These are phyloP conservation scores for Allium sativum DNA, from an alignment of 106 monocot species.

Conservation along the genomic window DNA sequence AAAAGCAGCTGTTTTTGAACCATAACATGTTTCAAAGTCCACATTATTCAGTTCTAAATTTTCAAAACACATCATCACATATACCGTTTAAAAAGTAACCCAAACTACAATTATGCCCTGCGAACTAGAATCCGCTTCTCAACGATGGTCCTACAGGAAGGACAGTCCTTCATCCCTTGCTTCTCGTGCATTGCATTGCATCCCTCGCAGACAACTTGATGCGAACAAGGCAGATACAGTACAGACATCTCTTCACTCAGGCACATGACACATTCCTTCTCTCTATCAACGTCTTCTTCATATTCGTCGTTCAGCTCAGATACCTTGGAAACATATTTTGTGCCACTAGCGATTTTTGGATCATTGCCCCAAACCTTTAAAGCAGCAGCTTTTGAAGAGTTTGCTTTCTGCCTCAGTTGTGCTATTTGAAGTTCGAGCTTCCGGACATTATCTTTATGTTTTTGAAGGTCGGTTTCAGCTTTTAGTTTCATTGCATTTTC, in stretches of 20 bases:
- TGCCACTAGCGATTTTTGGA: neutral
- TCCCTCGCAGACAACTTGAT: constrained; percentile 48
- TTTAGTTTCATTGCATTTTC: constrained; percentile 39
- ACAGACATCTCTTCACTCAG: constrained; percentile 57
- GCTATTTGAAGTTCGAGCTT: constrained; percentile 43
- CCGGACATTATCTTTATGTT: constrained; percentile 33
- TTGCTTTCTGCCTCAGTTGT: constrained; percentile 22
- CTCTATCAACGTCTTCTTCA: constrained; percentile 9
- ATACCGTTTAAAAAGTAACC: neutral
- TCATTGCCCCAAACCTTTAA: constrained; percentile 2
- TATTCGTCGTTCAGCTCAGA: no score
- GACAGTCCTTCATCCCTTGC: constrained; percentile 68
- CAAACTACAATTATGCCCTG: constrained; percentile 19
- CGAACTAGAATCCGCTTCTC: constrained; percentile 36
- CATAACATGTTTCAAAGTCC: neutral
- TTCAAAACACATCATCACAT: constrained; percentile 5
- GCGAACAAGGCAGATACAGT: constrained; percentile 61
- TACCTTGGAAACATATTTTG: neutral
- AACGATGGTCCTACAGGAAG: constrained; percentile 51
- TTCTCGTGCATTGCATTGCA: constrained; percentile 52
- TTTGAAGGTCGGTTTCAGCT: constrained; percentile 49
- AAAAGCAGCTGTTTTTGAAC: neutral
- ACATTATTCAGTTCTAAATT: constrained; percentile 8
- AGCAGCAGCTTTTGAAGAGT: constrained; percentile 31
- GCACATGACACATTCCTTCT: constrained; percentile 55